Conservation (phyloP, 1,284 basidiomycete species). For the Athelia psychrophila region DNA sequence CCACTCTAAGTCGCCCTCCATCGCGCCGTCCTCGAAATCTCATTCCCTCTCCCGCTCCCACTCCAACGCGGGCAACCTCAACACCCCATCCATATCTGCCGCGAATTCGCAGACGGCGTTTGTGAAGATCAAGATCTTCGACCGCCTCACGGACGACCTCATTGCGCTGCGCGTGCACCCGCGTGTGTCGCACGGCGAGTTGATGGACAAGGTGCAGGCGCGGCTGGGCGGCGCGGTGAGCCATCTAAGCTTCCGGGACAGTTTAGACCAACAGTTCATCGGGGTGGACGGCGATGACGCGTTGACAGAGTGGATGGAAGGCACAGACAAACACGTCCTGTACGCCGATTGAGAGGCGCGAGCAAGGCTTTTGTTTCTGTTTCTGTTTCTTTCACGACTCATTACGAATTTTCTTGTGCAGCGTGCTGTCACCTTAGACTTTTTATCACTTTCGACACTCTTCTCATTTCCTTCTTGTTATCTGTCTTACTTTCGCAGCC, state of each 20-base stretch:
- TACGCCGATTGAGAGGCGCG: slow-evolving; percentile 69
- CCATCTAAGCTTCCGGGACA: slow-evolving; percentile 73
- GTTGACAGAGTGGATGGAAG: slow-evolving; percentile 78
- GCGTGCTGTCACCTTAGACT: neutral
- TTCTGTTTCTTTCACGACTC: neutral
- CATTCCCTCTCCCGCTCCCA: slow-evolving; percentile 56
- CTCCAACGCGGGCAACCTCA: slow-evolving; percentile 50
- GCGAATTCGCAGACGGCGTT: slow-evolving; percentile 80
- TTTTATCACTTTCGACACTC: neutral
- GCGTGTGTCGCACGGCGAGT: slow-evolving; percentile 79
- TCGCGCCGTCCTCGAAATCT: slow-evolving; percentile 35
- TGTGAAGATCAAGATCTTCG: slow-evolving; percentile 98
- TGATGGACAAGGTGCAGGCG: slow-evolving; percentile 89
- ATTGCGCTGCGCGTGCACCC: slow-evolving; percentile 98
- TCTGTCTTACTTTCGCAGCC: neutral
- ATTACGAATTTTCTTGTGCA: no score
- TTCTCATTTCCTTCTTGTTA: neutral
- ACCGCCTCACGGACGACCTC: slow-evolving; percentile 87
- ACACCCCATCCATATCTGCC: slow-evolving; percentile 70
- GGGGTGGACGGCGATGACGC: slow-evolving; percentile 70
- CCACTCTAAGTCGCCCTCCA: slow-evolving; percentile 44
- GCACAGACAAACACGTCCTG: slow-evolving; percentile 84
- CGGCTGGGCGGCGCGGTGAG: slow-evolving; percentile 78
- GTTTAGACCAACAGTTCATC: slow-evolving; percentile 60
- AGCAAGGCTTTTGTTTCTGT: no score